Conservation (phyloP, 768 basidiomycete genomes). For the Termitomyces sp. region DNA sequence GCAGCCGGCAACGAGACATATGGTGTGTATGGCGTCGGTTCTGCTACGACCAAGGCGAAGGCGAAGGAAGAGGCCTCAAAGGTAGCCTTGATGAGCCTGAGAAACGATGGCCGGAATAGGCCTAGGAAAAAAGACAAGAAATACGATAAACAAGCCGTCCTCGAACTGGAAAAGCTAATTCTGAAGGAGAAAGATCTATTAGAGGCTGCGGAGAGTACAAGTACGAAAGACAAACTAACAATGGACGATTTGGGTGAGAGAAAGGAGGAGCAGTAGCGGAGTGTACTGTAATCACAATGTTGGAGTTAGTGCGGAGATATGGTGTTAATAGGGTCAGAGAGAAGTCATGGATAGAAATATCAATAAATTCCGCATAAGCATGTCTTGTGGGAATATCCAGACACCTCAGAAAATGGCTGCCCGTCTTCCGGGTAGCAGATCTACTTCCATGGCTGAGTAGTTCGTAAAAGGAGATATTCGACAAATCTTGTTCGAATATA, state of each 20-base stretch:
- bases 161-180: background rate
- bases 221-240: background rate
- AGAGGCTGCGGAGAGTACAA: background rate
- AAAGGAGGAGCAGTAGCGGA: background rate
- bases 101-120: background rate
- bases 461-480: background rate
- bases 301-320: background rate
- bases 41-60: constrained; percentile 2
- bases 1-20: constrained; percentile 5
- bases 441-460: background rate
- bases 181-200: background rate
- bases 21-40: constrained; percentile 4
- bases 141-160: background rate
- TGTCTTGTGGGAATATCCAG: background rate
- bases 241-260: background rate
- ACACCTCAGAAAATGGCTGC: background rate
- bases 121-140: constrained; percentile 1
- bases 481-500: background rate
- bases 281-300: background rate
- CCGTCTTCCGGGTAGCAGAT: background rate
- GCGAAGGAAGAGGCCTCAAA: constrained; percentile 11
- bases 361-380: background rate
- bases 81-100: constrained; percentile 1
- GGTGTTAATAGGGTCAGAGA: background rate
- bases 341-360: background rate